phyloP scores from a whole-genome alignment of 2,329 filamentous ascomycete species.

The Colletotrichum higginsianum region DNA sequence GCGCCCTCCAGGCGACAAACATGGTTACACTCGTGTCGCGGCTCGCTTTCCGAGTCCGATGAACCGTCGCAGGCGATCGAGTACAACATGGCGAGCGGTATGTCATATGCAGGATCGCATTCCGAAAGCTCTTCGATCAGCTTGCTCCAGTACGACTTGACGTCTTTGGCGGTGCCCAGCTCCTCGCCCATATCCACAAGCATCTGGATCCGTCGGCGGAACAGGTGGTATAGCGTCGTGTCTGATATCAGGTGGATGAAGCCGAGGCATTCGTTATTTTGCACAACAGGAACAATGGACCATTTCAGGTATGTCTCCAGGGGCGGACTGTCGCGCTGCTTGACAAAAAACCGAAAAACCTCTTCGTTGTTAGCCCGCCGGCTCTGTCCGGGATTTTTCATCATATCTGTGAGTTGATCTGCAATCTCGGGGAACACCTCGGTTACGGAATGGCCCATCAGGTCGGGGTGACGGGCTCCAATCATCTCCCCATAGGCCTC shows the following conservation, averaged over 20 bases:
- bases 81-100: constrained; percentile 67
- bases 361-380: constrained; percentile 56
- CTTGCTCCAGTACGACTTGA: constrained; percentile 64
- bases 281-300: constrained; percentile 63
- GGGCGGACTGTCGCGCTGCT: constrained; percentile 56
- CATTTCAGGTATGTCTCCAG: constrained; percentile 66
- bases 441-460: constrained; percentile 73
- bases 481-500: constrained; percentile 75
- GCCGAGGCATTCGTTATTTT: constrained; percentile 59
- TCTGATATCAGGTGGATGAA: constrained; percentile 65
- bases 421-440: constrained; percentile 66
- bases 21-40: constrained; percentile 50
- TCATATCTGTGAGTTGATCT: constrained; percentile 62
- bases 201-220: constrained; percentile 66
- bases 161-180: constrained; percentile 59
- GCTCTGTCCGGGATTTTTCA: constrained; percentile 51
- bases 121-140: constrained; percentile 60
- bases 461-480: constrained; percentile 73
- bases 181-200: constrained; percentile 63
- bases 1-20: constrained; percentile 61
- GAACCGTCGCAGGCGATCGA: constrained; percentile 60
- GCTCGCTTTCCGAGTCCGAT: constrained; percentile 45
- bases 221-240: constrained; percentile 62
- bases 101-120: constrained; percentile 62
- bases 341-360: constrained; percentile 63